Base-by-base conservation (phyloP, 1,284 basidiomycete species). In the Lignosus rhinocerotis region DNA sequence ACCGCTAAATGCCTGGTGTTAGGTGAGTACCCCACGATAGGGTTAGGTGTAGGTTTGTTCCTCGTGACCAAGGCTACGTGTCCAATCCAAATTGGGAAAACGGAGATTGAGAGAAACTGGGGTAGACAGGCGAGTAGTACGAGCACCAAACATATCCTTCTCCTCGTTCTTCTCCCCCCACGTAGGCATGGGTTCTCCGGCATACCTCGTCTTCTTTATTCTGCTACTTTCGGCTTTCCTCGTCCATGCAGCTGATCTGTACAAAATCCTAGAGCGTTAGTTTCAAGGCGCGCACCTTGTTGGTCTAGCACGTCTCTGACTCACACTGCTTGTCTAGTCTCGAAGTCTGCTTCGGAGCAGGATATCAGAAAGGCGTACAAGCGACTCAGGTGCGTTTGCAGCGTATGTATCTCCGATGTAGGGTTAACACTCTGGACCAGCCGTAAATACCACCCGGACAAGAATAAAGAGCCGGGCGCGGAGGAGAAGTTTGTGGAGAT, bases 321-420 rank as follows among this genome's bases (percentile, higher is more conserved):
- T 71, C 55, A 75, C 63, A 2, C 46, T 51, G 16, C 41, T 53
- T 21, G 39, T 55, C 16, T 62, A 94, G 92, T 97, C 48, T 82
- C 86, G 66, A 86, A 78, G 64, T 86, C 87, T 46, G 93, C 94
- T 21, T 88, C 86, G 33, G 93, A 96, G 38, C 84, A 86, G 66
- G 93, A 96, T 65, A 93, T 98, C 72, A 87, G 91, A 74, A 88
- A 91, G 66, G 93, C 94, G 1, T 98, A 97, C 78, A 91, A 95
- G 76, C 88, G 87, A 71, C 78, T 96, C 48, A 95, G 93, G 74
- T 90, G 88, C 88, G 75, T 93, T 30, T 10, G 10, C 41, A 30
- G 16, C 2, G 3, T 11, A 10, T 12, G 11, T 10, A 17, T 31
- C 9, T 12, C 3, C 33, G 14, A 34, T 7, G 6, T 21, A 14